Evolutionary conservation across 305 asterid genomes (phyloP), one percentile per base, ranked within the genome.

Genomic region (Fraxinus greggii): DNA sequence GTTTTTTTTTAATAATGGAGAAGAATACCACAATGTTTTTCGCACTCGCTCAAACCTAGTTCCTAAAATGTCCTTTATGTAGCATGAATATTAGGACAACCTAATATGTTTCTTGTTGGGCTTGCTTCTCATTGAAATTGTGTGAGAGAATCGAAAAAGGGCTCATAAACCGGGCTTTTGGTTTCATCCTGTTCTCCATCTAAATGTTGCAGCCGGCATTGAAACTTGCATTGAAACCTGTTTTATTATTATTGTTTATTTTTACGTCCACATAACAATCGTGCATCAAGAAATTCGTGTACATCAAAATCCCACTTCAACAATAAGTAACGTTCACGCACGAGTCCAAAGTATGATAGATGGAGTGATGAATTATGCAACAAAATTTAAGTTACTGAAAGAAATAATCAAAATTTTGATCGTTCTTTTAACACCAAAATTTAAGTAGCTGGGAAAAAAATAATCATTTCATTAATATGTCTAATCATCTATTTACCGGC

Each of bases 61-160:
- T 45, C 19, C 19, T 13, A 45, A 45, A 42, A 45, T 13, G 56
- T 45, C 19, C 56, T 45, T 3, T 13, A 12, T 13, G 56, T 45
- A 45, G 56, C 56, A 45, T 2, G 56, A 45, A 4, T 45, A 45
- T 45, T 13, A 42, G 54, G 54, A 42, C 17, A 42, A 42, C 51
- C 51, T 42, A 42, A 2, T 45, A 45, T 0, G n/a, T 45, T 10
- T 40, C 15, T 0, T 40, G 45, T 38, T 38, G 45, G 12, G 13
- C 45, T 38, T 40, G 15, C 48, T 40, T 40, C 17, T 40, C 51
- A 40, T 33, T 10, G 40, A 40, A 40, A 40, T 40, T 40, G 51
- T 40, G 51, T 40, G 51, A 40, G 51, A 13, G 93, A 92, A 79
- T 97, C 95, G 28, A 40, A 29, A 40, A 40, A 8, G 48, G 15